Base-by-base conservation (phyloP, 1,284 basidiomycete species). In the Tremellales sp. region DNA sequence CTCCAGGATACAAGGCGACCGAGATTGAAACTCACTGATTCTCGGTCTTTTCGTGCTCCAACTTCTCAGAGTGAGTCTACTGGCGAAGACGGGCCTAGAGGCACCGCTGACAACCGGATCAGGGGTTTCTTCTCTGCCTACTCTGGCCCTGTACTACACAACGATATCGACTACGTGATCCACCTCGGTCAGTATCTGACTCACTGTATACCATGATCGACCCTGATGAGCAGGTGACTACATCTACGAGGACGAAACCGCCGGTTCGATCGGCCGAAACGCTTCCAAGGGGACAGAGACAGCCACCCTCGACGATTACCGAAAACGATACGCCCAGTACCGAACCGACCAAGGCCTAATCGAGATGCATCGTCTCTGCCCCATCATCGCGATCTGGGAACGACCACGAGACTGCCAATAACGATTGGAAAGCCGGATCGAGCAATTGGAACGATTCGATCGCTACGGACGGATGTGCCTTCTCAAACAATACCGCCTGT, bases 151-250 rank as follows among this genome's bases (percentile, higher is more conserved):
- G 79, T 81, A 17, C 78, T 78, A 46, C 80, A 82, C 56, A 79
- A 80, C 11, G 75, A 76, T 23, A 77, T 81, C 3, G 82, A 85
- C 58, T 72, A 82, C 43, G 83, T 82, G 51, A 63, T 84, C 39
- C 83, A 85, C 59, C 75, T 85, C 24, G 83, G n/a, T n/a, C n/a
- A n/a, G n/a, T n/a, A n/a, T n/a, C n/a, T n/a, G n/a, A n/a, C n/a
- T n/a, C n/a, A n/a, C n/a, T n/a, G n/a, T n/a, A n/a, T n/a, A n/a
- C n/a, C n/a, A n/a, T n/a, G n/a, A n/a, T n/a, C n/a, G n/a, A n/a
- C n/a, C n/a, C n/a, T n/a, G n/a, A n/a, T n/a, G n/a, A n/a, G 75
- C 85, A 23, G 83, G 83, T 12, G 83, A 84, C 68, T 84, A 84
- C 67, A 81, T 65, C 49, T 65, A 52, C 45, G 60, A 57, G 43